These are phyloP conservation scores for Obba rivulosa DNA, from an alignment of 768 basidiomycete species.

Conservation along the genomic window DNA sequence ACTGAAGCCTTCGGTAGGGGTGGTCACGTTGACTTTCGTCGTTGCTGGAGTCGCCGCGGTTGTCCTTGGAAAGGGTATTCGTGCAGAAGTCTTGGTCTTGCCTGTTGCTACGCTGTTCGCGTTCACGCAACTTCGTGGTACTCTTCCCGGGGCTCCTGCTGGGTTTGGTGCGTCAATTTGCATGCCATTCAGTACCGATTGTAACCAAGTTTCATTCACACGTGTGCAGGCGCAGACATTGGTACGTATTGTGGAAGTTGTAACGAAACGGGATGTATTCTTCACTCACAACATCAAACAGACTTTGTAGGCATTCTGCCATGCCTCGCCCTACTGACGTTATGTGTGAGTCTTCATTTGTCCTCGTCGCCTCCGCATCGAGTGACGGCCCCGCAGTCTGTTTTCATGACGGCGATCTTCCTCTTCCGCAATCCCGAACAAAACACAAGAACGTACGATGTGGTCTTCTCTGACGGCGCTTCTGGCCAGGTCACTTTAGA, in stretches of 20 bases:
- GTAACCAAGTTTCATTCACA: background rate
- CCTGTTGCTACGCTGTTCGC: constrained; percentile 23
- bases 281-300: background rate
- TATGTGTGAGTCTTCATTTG: constrained; percentile 4
- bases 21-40: constrained; percentile 11
- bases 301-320: constrained; percentile 13
- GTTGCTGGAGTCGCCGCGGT: constrained; percentile 11
- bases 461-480: too few species aligned
- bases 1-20: background rate
- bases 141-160: constrained; percentile 20
- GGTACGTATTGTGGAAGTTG: background rate
- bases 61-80: constrained; percentile 15
- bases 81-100: constrained; percentile 16
- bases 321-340: constrained; percentile 11
- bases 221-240: constrained; percentile 5
- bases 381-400: background rate
- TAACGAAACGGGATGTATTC: background rate
- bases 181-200: background rate
- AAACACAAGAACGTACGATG: too few species aligned
- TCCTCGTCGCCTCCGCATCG: background rate
- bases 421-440: background rate
- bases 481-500: too few species aligned
- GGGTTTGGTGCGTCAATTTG: constrained; percentile 18
- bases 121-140: constrained; percentile 20
- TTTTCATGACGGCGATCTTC: constrained; percentile 14